phyloP scores from a whole-genome alignment of 2,329 filamentous ascomycete genomes.

The Epichloe gansuensis region DNA sequence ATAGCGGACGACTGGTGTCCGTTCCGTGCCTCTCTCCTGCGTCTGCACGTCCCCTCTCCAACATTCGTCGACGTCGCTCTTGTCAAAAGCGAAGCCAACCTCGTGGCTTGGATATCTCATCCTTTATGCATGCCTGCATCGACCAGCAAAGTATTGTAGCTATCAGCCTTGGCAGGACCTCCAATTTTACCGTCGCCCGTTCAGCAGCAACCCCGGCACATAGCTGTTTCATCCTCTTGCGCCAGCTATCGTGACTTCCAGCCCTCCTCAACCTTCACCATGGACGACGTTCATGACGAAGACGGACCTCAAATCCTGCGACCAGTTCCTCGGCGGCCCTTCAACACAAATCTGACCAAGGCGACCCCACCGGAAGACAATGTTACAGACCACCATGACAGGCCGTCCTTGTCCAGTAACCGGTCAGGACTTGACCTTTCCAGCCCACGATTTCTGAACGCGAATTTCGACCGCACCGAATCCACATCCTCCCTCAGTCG shows the following conservation, averaged over 20 bases:
- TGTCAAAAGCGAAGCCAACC: too few species aligned
- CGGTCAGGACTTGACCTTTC: slow-evolving; percentile 17
- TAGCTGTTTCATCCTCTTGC: not conserved
- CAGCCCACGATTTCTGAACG: slow-evolving; percentile 26
- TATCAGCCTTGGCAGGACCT: too few species aligned
- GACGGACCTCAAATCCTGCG: slow-evolving; percentile 47
- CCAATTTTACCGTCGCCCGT: too few species aligned
- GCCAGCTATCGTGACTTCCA: not conserved
- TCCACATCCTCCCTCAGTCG: slow-evolving; percentile 40
- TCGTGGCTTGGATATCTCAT: too few species aligned
- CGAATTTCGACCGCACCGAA: slow-evolving; percentile 29
- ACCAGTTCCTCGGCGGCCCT: slow-evolving; percentile 61
- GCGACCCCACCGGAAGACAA: slow-evolving; percentile 31
- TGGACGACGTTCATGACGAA: slow-evolving; percentile 18
- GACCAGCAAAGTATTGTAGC: too few species aligned
- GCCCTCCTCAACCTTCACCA: slow-evolving; percentile 7
- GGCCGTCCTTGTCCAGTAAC: slow-evolving; percentile 10
- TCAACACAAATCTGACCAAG: slow-evolving; percentile 43
- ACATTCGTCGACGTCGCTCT: too few species aligned
- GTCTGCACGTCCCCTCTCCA: not conserved
- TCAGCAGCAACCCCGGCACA: not conserved
- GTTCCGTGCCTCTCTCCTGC: not conserved
- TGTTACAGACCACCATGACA: slow-evolving; percentile 17
- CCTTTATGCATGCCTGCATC: too few species aligned
- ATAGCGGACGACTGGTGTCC: not conserved